Percentiles rank a stretch among this genome's conserved stretches.
These are phyloP conservation scores for Solanum chacoense DNA, from an alignment of 305 asterid species.

Conservation along the genomic window DNA sequence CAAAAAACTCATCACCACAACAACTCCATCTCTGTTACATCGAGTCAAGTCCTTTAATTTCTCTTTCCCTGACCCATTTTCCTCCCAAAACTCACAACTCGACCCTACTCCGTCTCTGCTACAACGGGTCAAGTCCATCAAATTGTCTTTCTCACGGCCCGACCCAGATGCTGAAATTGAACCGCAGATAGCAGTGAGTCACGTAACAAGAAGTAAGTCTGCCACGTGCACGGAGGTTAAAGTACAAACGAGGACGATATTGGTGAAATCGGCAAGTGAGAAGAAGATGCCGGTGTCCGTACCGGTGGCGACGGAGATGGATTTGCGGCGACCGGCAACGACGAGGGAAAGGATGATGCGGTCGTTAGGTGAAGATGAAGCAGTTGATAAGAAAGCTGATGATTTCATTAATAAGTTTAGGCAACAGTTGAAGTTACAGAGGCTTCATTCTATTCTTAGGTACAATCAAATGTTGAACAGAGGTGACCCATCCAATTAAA, in stretches of 20 bases:
- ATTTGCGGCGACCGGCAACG: conserved; percentile 24
- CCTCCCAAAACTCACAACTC: neutral
- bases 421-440: conserved; percentile 41
- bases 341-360: conserved; percentile 5
- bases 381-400: conserved; percentile 39
- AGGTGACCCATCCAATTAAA: neutral
- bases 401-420: conserved; percentile 37
- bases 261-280: conserved; percentile 30
- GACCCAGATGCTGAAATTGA: neutral
- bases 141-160: conserved; percentile 12
- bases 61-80: conserved; percentile 8
- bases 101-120: neutral
- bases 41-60: conserved; percentile 32
- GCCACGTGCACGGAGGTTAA: conserved; percentile 8
- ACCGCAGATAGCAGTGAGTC: neutral
- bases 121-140: conserved; percentile 37
- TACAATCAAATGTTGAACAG: conserved; percentile 20
- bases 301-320: conserved; percentile 22
- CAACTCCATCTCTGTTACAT: neutral
- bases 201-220: conserved; percentile 14
- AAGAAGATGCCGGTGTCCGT: conserved; percentile 9
- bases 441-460: conserved; percentile 34
- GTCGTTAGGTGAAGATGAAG: conserved; percentile 19
- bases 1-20: neutral
- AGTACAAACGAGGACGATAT: neutral